Percentiles rank a stretch among this genome's conserved stretches.
Conservation (phyloP, 768 basidiomycete species). For the Asterophora parasitica region DNA sequence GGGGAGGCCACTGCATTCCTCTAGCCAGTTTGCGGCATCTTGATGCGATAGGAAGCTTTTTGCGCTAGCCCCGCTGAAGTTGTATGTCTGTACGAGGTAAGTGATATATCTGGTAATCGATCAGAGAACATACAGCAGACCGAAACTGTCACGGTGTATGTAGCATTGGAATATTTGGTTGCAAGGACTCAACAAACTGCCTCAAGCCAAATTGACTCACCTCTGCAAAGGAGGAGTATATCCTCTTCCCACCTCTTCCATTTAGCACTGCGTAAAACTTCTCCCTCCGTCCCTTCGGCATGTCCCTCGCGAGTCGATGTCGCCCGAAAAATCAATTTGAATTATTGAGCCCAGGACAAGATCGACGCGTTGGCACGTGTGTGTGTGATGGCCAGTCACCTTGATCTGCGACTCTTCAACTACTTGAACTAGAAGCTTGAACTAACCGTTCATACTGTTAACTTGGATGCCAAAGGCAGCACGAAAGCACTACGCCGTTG, state of each 20-base stretch:
- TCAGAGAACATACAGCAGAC: slow-evolving; percentile 2
- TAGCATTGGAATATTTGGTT: neutral
- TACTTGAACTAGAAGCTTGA: neutral
- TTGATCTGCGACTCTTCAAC: no score
- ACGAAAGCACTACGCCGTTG: slow-evolving; percentile 58
- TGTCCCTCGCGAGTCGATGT: neutral
- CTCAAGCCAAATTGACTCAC: neutral
- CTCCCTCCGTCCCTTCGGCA: slow-evolving; percentile 1
- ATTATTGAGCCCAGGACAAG: no score
- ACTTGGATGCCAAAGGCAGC: slow-evolving; percentile 24
- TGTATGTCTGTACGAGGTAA: slow-evolving; percentile 5
- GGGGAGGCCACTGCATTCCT: neutral
- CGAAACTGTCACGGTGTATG: slow-evolving; percentile 6
- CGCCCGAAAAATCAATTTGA: neutral
- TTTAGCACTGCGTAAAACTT: slow-evolving; percentile 15
- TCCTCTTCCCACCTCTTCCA: slow-evolving; percentile 11
- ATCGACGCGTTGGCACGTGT: slow-evolving; percentile 7
- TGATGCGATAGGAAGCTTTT: slow-evolving; percentile 13
- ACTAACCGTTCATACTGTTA: neutral
- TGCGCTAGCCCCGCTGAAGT: slow-evolving; percentile 11
- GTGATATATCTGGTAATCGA: slow-evolving; percentile 1
- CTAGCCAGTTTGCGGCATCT: slow-evolving; percentile 13
- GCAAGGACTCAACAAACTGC: neutral
- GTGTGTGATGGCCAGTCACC: neutral
- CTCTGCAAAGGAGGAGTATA: slow-evolving; percentile 5